Base-by-base conservation (phyloP, 1,284 basidiomycete species). In the Rhodotorula sp. region DNA sequence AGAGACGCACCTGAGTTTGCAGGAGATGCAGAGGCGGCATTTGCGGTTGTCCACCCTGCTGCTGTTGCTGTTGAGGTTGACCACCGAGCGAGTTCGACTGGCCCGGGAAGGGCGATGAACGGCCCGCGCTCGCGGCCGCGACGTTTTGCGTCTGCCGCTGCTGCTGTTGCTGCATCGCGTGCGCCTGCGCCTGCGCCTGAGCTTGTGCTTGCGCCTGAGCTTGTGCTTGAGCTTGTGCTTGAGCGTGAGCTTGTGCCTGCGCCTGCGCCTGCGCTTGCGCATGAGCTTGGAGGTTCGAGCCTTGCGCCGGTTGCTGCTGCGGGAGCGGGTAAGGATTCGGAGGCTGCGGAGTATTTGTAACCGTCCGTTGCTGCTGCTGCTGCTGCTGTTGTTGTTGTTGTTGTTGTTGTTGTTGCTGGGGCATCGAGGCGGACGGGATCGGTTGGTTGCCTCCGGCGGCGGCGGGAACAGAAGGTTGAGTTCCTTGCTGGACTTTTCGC, bases 11-110 rank as follows among this genome's bases (percentile, higher is more conserved):
- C 60, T 62, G 60, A 6, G 68, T 68, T 48, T 75, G 70, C 2
- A 68, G 60, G 22, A 72, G 63, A 62, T 71, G 67, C 8, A 70
- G 60, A 15, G 70, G 68, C 29, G 69, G 75, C 62, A 69, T 60
- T 48, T 56, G 58, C 20, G 60, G 57, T n/a, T 60, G 62, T 12
- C 51, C n/a, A 44, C 14, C 53, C 22, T 48, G 51, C 12, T 42
- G 67, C 49, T 60, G 56, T 42, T 17, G 51, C n/a, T 64, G 62
- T 26, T 42, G 62, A 4, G 14, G 53, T 12, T 29, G 54, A 42
- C 45, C 45, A 44, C 20, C 26, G 24, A 42, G 49, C 44, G 30
- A 55, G 42, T 30, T 45, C 37, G 30, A 60, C 54, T 26, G 63
- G 53, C 20, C 60, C 18, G 14, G 60, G 51, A 29, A 54, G 29